Base-by-base conservation (phyloP, 371 early-diverging fungal genomes). In the Sporodiniella umbellata region DNA sequence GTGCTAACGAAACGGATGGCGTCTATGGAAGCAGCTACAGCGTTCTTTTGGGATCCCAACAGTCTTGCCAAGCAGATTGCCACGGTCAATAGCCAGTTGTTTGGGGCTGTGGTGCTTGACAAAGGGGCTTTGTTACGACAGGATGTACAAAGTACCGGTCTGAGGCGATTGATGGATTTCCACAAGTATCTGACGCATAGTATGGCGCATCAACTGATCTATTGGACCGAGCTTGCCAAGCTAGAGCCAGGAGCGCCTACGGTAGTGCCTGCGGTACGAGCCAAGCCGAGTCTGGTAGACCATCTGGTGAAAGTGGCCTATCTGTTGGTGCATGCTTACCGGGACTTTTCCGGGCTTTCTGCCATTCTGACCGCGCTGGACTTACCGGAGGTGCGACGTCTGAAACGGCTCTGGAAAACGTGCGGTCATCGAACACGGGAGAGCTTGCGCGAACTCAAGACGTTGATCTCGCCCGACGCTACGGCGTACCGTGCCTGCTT, bases 291-390 rank as follows among this genome's bases (percentile, higher is more conserved):
- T 33, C 62, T 78, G 5, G 53, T 84, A 21, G 60, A 70, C 2
- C 76, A 74, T 42, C 59, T 78, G 23, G 65, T 83, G 21, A 72
- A 69, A 38, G 69, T 79, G 12, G 80, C 84, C 19, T 64, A 78
- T 48, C 56, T 72, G 15, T 59, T 86, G 18, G 58, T 84, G 17
- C 76, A 84, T 60, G 79, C 72, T n/a, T 83, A 84, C 48, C 81
- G 84, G 50, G 81, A 86, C 62, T 77, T 83, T 23, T 82, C 80
- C 54, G 72, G 80, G 12, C 74, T 82, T 46, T 67, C 72, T 42
- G 83, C 82, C 6, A 48, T 85, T 33, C 62, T 86, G 68, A 61
- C 65, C 26, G 81, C 84, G 3, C 59, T 86, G 4, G 62, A 66
- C 0, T 72, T 72, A 8, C 83, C 83, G 8, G 82, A 80, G 48